Evolutionary conservation across 2,329 filamentous ascomycete species (phyloP).

Genomic region (Colletotrichum filicis): DNA sequence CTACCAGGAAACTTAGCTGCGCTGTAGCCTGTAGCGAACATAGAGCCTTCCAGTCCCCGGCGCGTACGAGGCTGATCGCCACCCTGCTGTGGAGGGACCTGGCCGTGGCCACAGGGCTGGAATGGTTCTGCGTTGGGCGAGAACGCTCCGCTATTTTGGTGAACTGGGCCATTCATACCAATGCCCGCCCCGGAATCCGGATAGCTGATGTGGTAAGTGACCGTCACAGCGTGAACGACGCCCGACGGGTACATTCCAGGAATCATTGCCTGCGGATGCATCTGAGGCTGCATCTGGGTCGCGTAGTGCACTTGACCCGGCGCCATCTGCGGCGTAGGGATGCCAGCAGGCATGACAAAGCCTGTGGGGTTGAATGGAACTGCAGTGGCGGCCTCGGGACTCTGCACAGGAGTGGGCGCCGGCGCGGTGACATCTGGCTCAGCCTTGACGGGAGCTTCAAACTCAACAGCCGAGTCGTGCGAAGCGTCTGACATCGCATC

Average conservation of each 20-base stretch:
- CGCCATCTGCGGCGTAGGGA: not conserved
- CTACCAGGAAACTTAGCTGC: constrained; percentile 19
- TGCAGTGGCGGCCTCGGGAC: not conserved
- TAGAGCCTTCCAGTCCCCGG: constrained; percentile 20
- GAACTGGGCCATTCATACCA: not conserved
- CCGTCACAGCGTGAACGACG: constrained; percentile 4
- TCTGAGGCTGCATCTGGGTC: not conserved
- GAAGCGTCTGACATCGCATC: not conserved
- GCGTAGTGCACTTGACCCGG: not conserved
- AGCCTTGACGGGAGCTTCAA: not conserved
- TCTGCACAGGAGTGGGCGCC: not conserved
- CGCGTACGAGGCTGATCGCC: not conserved
- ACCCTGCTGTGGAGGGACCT: not conserved
- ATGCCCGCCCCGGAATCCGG: not conserved
- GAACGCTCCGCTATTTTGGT: not conserved
- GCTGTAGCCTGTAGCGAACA: constrained; percentile 16
- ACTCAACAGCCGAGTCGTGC: not conserved
- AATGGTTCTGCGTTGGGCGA: not conserved
- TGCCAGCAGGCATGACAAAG: not conserved
- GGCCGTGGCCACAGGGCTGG: not conserved
- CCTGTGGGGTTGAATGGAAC: not conserved
- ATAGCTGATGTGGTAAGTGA: constrained; percentile 28
- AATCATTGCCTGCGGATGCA: not conserved
- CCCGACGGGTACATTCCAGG: not conserved
- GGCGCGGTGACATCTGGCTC: not conserved